These are phyloP conservation scores for Solanum tarapatanum DNA, from an alignment of 257 asterid species.

Conservation along the genomic window DNA sequence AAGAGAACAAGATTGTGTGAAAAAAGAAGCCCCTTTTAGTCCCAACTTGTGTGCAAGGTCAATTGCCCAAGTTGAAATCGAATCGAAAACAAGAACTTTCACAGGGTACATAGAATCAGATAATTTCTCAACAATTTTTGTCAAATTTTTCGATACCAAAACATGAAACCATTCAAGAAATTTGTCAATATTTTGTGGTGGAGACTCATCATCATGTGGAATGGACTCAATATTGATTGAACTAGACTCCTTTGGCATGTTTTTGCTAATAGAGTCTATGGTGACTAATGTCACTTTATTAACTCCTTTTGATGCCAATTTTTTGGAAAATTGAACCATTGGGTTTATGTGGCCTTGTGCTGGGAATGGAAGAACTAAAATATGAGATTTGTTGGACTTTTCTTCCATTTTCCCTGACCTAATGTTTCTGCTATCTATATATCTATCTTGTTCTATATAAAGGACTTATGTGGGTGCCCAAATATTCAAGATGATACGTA, in stretches of 20 bases:
- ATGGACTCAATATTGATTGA: conserved; percentile 13
- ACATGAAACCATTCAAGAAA: not conserved
- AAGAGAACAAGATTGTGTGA: conserved; percentile 33
- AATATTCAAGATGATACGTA: too few relatives aligned
- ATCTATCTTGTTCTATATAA: too few relatives aligned
- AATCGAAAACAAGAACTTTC: conserved; percentile 14
- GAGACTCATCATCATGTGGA: conserved; percentile 10
- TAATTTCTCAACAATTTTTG: conserved; percentile 4
- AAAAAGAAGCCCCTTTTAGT: conserved; percentile 19
- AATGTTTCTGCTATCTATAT: not conserved
- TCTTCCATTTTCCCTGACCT: not conserved
- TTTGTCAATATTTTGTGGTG: not conserved
- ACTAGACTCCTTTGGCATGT: not conserved
- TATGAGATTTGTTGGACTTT: not conserved
- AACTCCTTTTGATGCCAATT: conserved; percentile 26
- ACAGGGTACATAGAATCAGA: not conserved
- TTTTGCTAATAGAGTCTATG: not conserved
- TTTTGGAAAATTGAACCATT: conserved; percentile 31
- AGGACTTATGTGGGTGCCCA: too few relatives aligned
- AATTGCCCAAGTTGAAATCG: conserved; percentile 8
- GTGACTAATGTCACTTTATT: conserved; percentile 13
- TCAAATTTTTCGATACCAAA: conserved; percentile 5
- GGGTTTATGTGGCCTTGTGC: conserved; percentile 56
- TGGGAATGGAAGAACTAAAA: conserved; percentile 33
- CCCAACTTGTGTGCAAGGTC: conserved; percentile 12